Base-by-base conservation (phyloP, 441 rosid genomes). In the Gossypium lobatum region DNA sequence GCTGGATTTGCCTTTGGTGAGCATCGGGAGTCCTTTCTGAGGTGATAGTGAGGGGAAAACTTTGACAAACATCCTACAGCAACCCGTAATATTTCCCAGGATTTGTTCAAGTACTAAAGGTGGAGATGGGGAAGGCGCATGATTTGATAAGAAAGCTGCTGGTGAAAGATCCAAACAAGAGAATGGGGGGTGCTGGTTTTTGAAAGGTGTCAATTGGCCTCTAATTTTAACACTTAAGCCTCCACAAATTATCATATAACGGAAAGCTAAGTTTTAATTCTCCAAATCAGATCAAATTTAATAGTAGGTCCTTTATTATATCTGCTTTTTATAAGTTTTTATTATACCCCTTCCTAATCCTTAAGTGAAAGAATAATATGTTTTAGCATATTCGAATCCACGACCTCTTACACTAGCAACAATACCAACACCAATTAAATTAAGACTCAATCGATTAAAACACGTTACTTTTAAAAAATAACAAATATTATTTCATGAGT, bases 331-430 rank as follows among this genome's bases (percentile, higher is more conserved):
- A 4, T 31, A 31, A 0, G 0, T 31, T 31, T 31, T 31, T 31
- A 31, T 31, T 31, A 31, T 31, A 31, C 7, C 7, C 1, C 1
- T 31, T 31, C 0, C 0, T 31, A 31, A 31, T 4, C 6, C 0
- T 31, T 31, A 5, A 31, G 7, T 31, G 6, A 5, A 31, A 31
- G 1, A 0, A 31, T 31, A 31, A 31, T 31, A 5, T 0, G 7
- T 0, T 28, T 28, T 0, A 28, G 6, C 7, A 1, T 28, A 28
- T 0, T 28, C 34, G 1, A 28, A 28, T 25, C 1, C 6, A 28
- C 1, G 0, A 28, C 1, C 1, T 28, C 6, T 0, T 28, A 31
- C 0, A 31, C 0, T 31, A 1, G 0, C 7, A 31, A 31, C 7
- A 31, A 31, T 31, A 0, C 0, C 0, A 31, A 5, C 7, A 31